phyloP scores from a whole-genome alignment of 345 rosid genomes.

The Lenwebbia sp. region DNA sequence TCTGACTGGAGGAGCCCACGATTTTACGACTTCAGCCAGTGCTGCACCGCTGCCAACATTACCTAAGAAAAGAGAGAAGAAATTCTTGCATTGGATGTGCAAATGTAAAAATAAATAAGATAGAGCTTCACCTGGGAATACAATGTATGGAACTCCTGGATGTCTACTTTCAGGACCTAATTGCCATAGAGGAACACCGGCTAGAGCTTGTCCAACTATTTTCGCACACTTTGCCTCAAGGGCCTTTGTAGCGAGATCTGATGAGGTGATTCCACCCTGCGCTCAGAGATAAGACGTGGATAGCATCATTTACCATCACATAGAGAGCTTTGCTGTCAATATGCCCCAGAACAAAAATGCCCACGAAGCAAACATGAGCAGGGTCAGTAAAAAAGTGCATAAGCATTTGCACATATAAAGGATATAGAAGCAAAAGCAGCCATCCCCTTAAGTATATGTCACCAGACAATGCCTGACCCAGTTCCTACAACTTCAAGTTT shows the following conservation, averaged over 20 bases:
- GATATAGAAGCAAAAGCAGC: neutral
- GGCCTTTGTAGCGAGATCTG: conserved; percentile 97
- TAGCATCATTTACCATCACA: neutral
- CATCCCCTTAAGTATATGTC: neutral
- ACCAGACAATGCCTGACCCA: neutral
- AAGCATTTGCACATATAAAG: neutral
- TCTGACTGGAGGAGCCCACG: conserved; percentile 66
- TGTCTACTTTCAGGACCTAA: conserved; percentile 95
- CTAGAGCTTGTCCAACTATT: conserved; percentile 87
- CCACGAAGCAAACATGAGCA: neutral
- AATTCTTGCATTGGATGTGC: neutral
- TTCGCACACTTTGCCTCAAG: conserved; percentile 78
- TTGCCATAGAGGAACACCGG: conserved; percentile 97
- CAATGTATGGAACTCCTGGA: conserved; percentile 95
- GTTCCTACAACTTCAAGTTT: neutral
- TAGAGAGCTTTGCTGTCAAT: neutral
- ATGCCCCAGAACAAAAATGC: neutral
- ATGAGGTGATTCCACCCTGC: conserved; percentile 96
- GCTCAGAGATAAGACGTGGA: neutral
- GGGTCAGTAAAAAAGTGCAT: neutral
- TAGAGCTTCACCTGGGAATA: conserved; percentile 69
- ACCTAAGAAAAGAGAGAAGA: conserved; percentile 25
- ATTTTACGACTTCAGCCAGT: conserved; percentile 75
- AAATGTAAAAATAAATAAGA: neutral
- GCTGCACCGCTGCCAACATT: conserved; percentile 83